Conservation (phyloP, 192 early-diverging fungal genomes). For the Anaeromyces robustus region DNA sequence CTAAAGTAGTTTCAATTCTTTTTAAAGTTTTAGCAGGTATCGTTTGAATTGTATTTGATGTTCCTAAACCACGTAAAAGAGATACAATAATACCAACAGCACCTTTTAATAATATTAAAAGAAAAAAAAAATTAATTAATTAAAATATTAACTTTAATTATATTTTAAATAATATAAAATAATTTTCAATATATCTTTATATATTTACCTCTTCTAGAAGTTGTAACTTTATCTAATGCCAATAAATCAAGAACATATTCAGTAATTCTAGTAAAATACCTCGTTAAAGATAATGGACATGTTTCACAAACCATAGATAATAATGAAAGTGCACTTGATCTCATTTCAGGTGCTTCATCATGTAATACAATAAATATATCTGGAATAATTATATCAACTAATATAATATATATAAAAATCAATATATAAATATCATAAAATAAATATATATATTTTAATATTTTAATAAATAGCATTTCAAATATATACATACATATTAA, state of each 20-base stretch:
- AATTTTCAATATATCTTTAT: not conserved
- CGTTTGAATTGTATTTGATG: constrained; percentile 22
- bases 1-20: constrained; percentile 33
- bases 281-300: constrained; percentile 48
- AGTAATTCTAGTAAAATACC: constrained; percentile 46
- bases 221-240: constrained; percentile 36
- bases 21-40: constrained; percentile 42
- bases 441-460: not conserved
- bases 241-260: constrained; percentile 54
- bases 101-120: constrained; percentile 27
- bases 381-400: constrained; percentile 5
- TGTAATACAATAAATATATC: constrained; percentile 18
- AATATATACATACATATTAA: too few relatives aligned
- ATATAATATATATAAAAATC: not conserved
- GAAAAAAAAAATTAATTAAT: constrained; percentile 2
- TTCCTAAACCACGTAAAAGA: constrained; percentile 51
- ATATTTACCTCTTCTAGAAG: constrained; percentile 42
- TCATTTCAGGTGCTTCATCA: constrained; percentile 11
- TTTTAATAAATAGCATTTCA: too few relatives aligned
- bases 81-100: constrained; percentile 51
- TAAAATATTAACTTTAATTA: too few relatives aligned
- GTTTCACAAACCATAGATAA: constrained; percentile 42
- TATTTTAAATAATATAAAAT: too few relatives aligned
- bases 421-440: too few relatives aligned
- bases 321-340: constrained; percentile 19